These are phyloP conservation scores for Linum tenue DNA, from an alignment of 345 rosid genomes.

Conservation along the genomic window DNA sequence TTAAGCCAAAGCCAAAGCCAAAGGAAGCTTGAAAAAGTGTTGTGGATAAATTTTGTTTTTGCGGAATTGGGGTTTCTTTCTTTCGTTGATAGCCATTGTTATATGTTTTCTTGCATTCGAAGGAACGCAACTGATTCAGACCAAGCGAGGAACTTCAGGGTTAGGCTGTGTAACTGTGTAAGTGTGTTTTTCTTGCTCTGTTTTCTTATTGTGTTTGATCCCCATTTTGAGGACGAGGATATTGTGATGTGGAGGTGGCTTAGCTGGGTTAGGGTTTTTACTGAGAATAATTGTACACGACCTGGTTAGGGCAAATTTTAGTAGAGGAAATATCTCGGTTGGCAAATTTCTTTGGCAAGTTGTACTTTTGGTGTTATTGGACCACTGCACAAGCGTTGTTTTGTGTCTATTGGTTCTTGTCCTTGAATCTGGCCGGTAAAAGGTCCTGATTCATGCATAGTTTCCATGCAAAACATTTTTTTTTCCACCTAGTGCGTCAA, in stretches of 20 bases:
- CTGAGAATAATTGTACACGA: not conserved
- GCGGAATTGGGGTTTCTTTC: not conserved
- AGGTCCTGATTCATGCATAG: too few relatives aligned
- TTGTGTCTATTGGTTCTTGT: too few relatives aligned
- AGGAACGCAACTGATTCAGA: not conserved
- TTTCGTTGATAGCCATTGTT: not conserved
- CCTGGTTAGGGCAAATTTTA: too few relatives aligned
- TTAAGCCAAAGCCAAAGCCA: conserved; percentile 81
- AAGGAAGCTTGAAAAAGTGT: conserved; percentile 43
- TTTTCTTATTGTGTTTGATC: not conserved
- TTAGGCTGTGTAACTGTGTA: not conserved
- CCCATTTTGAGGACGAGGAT: too few relatives aligned
- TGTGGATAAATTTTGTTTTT: conserved; percentile 1
- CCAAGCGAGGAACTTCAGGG: not conserved
- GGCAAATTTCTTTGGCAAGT: too few relatives aligned
- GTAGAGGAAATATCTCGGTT: too few relatives aligned
- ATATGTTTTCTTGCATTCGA: not conserved
- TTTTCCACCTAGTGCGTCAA: too few relatives aligned
- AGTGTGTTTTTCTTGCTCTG: too few relatives aligned
- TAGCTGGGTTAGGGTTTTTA: not conserved
- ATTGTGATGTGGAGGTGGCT: not conserved
- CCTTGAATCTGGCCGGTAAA: too few relatives aligned
- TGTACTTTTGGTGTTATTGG: too few relatives aligned
- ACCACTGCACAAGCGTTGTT: too few relatives aligned
- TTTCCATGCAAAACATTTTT: too few relatives aligned